Evolutionary conservation across 2,329 filamentous ascomycete species (phyloP), one percentile per base, ranked within the genome.

Genomic region (Fusarium marasasianum): DNA sequence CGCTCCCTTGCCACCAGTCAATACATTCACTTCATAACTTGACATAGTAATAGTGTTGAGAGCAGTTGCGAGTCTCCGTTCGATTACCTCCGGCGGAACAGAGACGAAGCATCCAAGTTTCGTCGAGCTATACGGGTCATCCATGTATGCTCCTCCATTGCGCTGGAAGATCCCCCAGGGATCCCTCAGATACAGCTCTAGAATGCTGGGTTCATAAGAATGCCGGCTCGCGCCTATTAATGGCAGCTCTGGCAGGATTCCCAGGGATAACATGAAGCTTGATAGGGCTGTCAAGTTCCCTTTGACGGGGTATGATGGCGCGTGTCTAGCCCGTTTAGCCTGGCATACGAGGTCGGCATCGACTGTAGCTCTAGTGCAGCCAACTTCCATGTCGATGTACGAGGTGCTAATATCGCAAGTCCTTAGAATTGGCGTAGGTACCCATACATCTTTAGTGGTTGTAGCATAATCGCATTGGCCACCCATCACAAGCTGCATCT

Each of bases 241-340:
- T n/a, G 53, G 26, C 1, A 69, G 29, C 17, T 70, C 35, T 7
- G 0, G 8, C 2, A 44, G 8, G 1, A 57, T 6, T 3, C 22
- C 26, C 1, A 0, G 3, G 3, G 54, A 3, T 4, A 53, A 1
- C 12, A 7, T 24, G 1, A 0, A 2, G 20, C 47, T 35, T 18
- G 67, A 69, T 2, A 70, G 24, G 6, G 41, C 29, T 10, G 57
- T 69, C 33, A 38, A 18, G n/a, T 70, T 69, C 0, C 64, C 58
- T 1, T 37, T 14, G 4, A 41, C 6, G 0, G 64, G 64, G 5
- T 54, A 43, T 3, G n/a, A 41, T 8, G 35, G 53, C 1, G 35
- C 6, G 10, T 45, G 58, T 0, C 67, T 38, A 1, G 20, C 41
- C 5, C 10, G n/a, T 13, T 57, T 26, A 3, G 58, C 37, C 15